Evolutionary conservation across 1,139 yeast species (phyloP), one percentile per base, ranked within the genome.

Genomic region (Groenewaldozyma sp.): DNA sequence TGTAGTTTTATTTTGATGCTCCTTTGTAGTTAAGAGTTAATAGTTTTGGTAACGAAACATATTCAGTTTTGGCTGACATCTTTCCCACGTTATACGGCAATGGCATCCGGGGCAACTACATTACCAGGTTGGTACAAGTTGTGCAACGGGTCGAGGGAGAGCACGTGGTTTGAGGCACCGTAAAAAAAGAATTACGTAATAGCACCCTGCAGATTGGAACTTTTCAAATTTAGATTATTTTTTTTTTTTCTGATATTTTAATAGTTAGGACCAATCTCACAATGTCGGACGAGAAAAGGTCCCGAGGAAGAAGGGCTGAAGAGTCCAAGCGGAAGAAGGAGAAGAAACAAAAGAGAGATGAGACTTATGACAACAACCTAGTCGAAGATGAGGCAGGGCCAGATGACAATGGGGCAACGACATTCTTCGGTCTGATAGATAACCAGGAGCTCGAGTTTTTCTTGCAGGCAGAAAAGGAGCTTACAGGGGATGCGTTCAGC

Each of bases 401-500:
- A 10, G 24, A 35, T 9, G 36, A 35, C 16, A 36, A 17, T 22
- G 20, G 21, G 2, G 13, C 14, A 3, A 35, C 42, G 2, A 42
- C 79, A 31, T 91, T 88, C 56, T 88, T 79, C 60, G 97, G 97
- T 18, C 70, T 88, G 29, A 82, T 91, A 11, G 95, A 86, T 58
- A 64, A 87, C 7, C 73, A 75, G 35, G 96, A 91, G 60, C 63
- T 84, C 36, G 95, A 86, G 49, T 91, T 91, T 60, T 91, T 88
- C 66, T 84, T 84, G 54, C 87, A 80, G 55, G 95, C 96, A 0
- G 97, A 88, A 60, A 75, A 88, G 6, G 82, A 94, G 0, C 67
- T 91, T 38, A 78, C 87, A 38, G 73, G 86, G 34, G 78, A 87
- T 59, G 81, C 94, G 0, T 86, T 91, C 56, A 86, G 76, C 28